Evolutionary conservation across 2,329 filamentous ascomycete genomes (phyloP), one percentile per base, ranked within the genome.

Genomic region (Thyridium curvatum): DNA sequence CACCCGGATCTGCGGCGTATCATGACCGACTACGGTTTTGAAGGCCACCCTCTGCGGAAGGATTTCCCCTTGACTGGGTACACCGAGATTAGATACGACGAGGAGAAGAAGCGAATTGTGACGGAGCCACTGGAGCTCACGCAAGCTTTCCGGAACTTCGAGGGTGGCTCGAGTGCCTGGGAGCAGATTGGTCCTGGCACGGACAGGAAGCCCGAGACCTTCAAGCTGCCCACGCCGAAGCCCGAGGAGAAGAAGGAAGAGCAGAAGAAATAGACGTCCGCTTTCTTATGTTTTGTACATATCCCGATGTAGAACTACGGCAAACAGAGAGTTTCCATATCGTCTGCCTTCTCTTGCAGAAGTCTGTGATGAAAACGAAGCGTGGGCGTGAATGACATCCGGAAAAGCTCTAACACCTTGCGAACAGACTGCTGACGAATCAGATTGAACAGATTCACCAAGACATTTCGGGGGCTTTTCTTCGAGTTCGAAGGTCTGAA

Each of bases 11-110:
- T 98, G 53, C 82, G 93, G 62, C 81, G 93, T 52, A 97, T 98
- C 69, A 94, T 98, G 91, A 98, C 93, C 49, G 93, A 98, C 64
- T 98, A 98, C 64, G 93, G 93, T 38, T 98, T 98, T 58, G 94
- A 98, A 63, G 93, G 93, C 38, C 93, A 98, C 69, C 93, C 93
- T 32, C 70, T 98, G 59, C 80, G 94, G 59, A 98, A 98, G 72
- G 93, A 98, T 61, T 98, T 98, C 71, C 93, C 93, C 16, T 69
- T 98, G 61, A 96, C 93, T 3, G 93, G 93, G 35, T 98, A 98
- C 72, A 98, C 93, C 28, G 94, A 98, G 71, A 84, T 98, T 51
- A 79, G 93, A 58, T 98, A 94, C 60, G 93, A 98, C 52, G 93
- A 98, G 69, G 94, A 98, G 77, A 98, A 53, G 86, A 98, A 98